Conservation (phyloP, 78 protist species). For the Guillardia theta region DNA sequence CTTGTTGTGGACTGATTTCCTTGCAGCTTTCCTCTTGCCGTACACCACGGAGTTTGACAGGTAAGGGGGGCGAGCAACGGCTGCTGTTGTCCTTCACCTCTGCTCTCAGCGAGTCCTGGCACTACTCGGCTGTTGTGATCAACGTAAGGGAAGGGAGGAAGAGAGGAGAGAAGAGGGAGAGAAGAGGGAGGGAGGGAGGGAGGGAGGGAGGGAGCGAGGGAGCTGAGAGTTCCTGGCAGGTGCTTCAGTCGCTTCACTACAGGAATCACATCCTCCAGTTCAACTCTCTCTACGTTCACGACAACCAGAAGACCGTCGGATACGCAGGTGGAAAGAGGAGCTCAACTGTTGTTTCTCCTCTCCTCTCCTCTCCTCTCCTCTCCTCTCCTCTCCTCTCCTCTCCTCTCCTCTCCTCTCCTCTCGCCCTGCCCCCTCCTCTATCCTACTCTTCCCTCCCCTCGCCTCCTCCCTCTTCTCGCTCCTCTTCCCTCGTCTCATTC, state of each 20-base stretch:
- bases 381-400: neutral
- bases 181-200: neutral
- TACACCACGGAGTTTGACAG: constrained; percentile 9
- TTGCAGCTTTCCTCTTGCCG: neutral
- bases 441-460: neutral
- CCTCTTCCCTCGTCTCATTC: neutral
- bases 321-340: no score
- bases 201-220: neutral
- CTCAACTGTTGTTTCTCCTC: neutral
- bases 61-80: neutral
- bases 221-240: neutral
- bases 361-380: neutral
- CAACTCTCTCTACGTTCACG: neutral
- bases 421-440: neutral
- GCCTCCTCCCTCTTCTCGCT: neutral
- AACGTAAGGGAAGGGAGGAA: neutral
- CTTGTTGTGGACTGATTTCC: no score
- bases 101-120: neutral
- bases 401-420: neutral
- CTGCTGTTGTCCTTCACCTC: no score
- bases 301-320: neutral
- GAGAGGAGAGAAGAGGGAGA: neutral
- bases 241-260: neutral
- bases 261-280: neutral
- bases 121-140: neutral